phyloP scores from a whole-genome alignment of 1,284 basidiomycete species.

The Trichosporon faecale region DNA sequence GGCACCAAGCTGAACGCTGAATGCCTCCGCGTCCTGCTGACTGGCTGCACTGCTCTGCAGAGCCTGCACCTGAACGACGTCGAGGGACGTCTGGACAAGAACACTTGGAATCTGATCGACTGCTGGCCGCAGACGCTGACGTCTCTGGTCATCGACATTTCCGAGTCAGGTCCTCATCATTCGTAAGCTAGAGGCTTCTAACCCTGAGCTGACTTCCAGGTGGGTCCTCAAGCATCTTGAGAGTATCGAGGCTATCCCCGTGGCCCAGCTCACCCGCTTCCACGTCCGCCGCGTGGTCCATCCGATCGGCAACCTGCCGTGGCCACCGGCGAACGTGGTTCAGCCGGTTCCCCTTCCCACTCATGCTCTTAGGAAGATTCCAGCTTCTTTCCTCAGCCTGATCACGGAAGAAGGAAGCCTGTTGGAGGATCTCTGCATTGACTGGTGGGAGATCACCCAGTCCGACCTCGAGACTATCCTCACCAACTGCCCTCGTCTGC shows the following conservation, averaged over 20 bases:
- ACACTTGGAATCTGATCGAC: constrained; percentile 33
- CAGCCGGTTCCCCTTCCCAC: constrained; percentile 19
- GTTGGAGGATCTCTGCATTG: constrained; percentile 28
- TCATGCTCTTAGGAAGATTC: constrained; percentile 18
- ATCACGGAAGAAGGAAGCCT: constrained; percentile 22
- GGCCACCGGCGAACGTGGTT: constrained; percentile 18
- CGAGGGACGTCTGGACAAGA: constrained; percentile 37
- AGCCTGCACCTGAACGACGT: constrained; percentile 28
- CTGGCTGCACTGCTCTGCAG: constrained; percentile 26
- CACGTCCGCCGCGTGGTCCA: constrained; percentile 27
- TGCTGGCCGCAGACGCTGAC: constrained; percentile 28
- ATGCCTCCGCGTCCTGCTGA: constrained; percentile 27
- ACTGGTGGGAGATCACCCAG: constrained; percentile 34
- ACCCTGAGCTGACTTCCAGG: constrained; percentile 12
- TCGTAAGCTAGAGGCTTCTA: constrained; percentile 23
- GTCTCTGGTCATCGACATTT: constrained; percentile 28
- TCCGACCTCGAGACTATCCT: constrained; percentile 26
- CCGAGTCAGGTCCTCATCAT: constrained; percentile 29
- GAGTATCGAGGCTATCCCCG: constrained; percentile 28
- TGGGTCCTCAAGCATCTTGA: constrained; percentile 37
- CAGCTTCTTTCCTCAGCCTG: constrained; percentile 19
- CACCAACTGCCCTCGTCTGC: constrained; percentile 17
- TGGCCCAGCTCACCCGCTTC: constrained; percentile 31
- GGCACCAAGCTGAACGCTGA: constrained; percentile 35
- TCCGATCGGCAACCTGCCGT: constrained; percentile 30